Evolutionary conservation across 306 rosid genomes (phyloP), one percentile per base, ranked within the genome.

Genomic region (Cajanus cajan): DNA sequence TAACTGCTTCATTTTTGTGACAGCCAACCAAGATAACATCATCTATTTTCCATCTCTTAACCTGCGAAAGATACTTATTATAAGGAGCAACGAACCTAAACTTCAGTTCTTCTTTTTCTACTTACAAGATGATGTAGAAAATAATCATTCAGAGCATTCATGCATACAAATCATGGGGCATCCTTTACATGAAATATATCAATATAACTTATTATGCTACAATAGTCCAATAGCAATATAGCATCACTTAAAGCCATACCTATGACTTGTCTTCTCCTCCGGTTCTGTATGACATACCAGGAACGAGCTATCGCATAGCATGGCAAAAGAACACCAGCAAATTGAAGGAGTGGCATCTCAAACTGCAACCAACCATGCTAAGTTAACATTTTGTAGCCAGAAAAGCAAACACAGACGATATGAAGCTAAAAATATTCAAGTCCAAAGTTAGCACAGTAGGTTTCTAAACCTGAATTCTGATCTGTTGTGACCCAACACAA

Each of bases 241-340:
- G 21, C 48, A 39, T 41, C 6, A 51, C 54, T 11, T 7, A 28
- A 43, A 51, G 22, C 52, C 28, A 61, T 45, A 75, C 87, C 81
- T 78, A 28, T 28, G 31, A 28, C 31, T 28, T 28, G 83, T 74
- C 83, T 78, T 67, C 86, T 73, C 69, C 78, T 77, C 36, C 77
- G 80, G 74, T 68, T 83, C 28, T 68, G 78, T 68, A 83, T 74
- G 22, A 68, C 41, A 18, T 58, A 75, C 84, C 87, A 84, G 1
- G 87, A 76, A 12, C 82, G 79, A n/a, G 81, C 84, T 54, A 84
- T 74, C 31, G 79, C 87, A 31, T 28, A 84, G 78, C 87, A 84
- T 5, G 87, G 87, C 68, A 84, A 69, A 59, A 84, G 75, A 79
- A 75, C 16, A 21, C 84, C 79, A 14, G 82, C 82, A 79, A 84